These are phyloP conservation scores for Pouteria campechiana DNA, from an alignment of 179 eudicot species.

Conservation along the genomic window DNA sequence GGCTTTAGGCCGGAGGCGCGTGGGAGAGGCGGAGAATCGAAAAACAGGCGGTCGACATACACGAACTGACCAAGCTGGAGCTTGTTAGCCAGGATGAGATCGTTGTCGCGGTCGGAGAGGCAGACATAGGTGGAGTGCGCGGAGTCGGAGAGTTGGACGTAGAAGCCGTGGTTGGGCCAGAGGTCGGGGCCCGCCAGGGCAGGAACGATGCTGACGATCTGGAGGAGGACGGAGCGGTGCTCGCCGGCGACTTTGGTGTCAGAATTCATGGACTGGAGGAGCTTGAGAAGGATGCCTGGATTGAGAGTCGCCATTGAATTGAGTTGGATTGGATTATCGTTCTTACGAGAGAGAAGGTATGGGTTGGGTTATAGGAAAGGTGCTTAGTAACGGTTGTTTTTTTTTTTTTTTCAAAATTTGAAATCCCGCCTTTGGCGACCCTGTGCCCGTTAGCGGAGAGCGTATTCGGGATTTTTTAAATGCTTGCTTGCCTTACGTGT, in stretches of 20 bases:
- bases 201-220: constrained; percentile 77
- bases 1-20: constrained; percentile 50
- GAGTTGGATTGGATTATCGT: neutral
- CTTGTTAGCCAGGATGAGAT: constrained; percentile 65
- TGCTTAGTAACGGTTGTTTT: no score
- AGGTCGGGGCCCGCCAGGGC: constrained; percentile 29
- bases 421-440: no score
- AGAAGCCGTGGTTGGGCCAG: constrained; percentile 65
- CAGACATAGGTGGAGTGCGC: constrained; percentile 72
- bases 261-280: constrained; percentile 78
- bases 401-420: no score
- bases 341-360: no score
- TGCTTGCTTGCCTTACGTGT: no score
- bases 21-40: constrained; percentile 50
- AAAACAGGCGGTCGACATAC: constrained; percentile 48
- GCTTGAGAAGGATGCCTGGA: constrained; percentile 80
- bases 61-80: constrained; percentile 86
- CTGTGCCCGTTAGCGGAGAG: no score
- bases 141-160: constrained; percentile 75
- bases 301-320: constrained; percentile 79
- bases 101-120: constrained; percentile 50
- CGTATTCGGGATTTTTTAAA: no score
- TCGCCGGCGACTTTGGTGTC: constrained; percentile 66
- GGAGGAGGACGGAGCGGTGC: constrained; percentile 84
- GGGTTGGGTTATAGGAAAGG: no score